A percentile compares a stretch with the other conserved stretches of the same genome.
phyloP scores from a whole-genome alignment of 305 asterid species.

The Plantago coronopus region DNA sequence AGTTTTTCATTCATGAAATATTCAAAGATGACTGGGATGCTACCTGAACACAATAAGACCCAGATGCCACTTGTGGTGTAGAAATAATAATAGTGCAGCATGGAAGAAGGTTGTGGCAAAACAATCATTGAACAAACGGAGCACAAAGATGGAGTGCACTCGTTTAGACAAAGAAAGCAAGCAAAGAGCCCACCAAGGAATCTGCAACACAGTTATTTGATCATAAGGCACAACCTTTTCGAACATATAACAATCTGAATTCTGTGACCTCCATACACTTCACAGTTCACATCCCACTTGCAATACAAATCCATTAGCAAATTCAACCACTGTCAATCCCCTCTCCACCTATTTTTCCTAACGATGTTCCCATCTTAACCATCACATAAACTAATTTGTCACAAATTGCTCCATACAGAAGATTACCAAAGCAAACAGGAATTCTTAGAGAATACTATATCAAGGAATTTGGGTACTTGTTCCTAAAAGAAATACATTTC shows the following conservation, averaged over 20 bases:
- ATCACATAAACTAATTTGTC: background rate
- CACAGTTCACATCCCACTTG: background rate
- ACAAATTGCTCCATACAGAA: too few relatives aligned
- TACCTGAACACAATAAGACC: slow-evolving; percentile 92
- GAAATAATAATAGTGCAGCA: slow-evolving; percentile 62
- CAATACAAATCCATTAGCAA: background rate
- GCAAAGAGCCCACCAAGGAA: slow-evolving; percentile 97
- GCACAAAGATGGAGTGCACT: slow-evolving; percentile 87
- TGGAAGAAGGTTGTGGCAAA: slow-evolving; percentile 88
- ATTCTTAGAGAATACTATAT: background rate
- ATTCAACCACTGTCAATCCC: background rate
- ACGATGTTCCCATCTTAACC: background rate
- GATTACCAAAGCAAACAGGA: background rate
- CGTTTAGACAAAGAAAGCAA: slow-evolving; percentile 78
- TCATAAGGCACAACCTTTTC: background rate
- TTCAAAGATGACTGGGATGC: slow-evolving; percentile 19
- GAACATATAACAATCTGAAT: background rate
- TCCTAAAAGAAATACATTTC: background rate
- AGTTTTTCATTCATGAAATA: background rate
- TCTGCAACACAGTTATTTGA: slow-evolving; percentile 42
- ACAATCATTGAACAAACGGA: slow-evolving; percentile 95
- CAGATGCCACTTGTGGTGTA: slow-evolving; percentile 87
- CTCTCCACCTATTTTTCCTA: too few relatives aligned
- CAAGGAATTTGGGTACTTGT: background rate
- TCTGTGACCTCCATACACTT: background rate